phyloP scores from a whole-genome alignment of 1,284 basidiomycete genomes.

The Limonomyces culmigenus region DNA sequence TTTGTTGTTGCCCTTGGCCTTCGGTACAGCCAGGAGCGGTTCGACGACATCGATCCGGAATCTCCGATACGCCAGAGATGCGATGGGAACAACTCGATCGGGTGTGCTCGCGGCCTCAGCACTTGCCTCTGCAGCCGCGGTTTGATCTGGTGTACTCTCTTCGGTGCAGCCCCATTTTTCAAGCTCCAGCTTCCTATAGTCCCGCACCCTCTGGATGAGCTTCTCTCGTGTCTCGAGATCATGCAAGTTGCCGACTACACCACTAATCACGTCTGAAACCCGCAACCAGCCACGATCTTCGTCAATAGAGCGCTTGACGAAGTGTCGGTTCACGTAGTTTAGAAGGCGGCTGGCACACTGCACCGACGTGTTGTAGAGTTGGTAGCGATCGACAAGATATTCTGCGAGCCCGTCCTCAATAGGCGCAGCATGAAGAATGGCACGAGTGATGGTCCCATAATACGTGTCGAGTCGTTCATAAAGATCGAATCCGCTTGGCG shows the following conservation, averaged over 20 bases:
- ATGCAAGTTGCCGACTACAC: constrained; percentile 35
- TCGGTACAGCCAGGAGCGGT: constrained; percentile 47
- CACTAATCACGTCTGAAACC: constrained; percentile 43
- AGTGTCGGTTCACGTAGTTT: constrained; percentile 65
- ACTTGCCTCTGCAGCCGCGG: constrained; percentile 41
- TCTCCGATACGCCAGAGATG: constrained; percentile 44
- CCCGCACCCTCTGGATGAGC: constrained; percentile 35
- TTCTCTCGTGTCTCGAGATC: constrained; percentile 34
- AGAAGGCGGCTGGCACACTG: constrained; percentile 50
- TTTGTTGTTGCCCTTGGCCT: constrained; percentile 31
- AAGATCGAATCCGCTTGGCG: constrained; percentile 39
- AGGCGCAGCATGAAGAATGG: constrained; percentile 43
- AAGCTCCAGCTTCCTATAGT: constrained; percentile 40
- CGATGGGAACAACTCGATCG: constrained; percentile 46
- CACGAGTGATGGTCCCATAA: constrained; percentile 38
- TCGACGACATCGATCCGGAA: constrained; percentile 58
- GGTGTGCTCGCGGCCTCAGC: constrained; percentile 54
- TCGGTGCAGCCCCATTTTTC: constrained; percentile 51
- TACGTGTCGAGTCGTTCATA: constrained; percentile 56
- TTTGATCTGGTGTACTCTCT: too few relatives aligned
- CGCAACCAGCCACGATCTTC: constrained; percentile 65
- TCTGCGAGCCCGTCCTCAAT: constrained; percentile 45
- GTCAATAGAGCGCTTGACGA: constrained; percentile 57
- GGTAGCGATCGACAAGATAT: constrained; percentile 53
- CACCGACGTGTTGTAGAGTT: constrained; percentile 47